Evolutionary conservation across 1,284 basidiomycete species (phyloP), one percentile per base, ranked within the genome.

Genomic region (Hymenochaete sp.): DNA sequence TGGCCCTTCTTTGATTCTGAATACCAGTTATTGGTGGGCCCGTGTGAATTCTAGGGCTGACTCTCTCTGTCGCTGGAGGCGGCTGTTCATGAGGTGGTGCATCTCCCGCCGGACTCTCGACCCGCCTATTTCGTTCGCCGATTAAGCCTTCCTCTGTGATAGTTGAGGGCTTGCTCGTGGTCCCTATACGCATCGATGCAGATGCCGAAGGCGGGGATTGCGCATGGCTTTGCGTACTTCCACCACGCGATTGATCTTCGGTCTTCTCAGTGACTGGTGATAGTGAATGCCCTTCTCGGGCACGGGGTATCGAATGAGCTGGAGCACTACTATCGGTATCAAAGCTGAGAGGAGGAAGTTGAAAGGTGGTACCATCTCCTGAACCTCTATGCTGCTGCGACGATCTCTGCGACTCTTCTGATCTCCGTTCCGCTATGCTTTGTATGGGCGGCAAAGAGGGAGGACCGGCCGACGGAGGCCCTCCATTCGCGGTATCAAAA

Each of bases 331-430:
- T 47, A 8, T 52, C 50, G 48, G 55, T 62, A 32, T 60, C 61
- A 37, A 65, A 64, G 42, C 53, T 55, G 9, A 66, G 53, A 10
- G 61, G 57, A 6, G 66, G 65, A 5, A 67, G 59, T 44, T 64
- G 64, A 42, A 54, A 56, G 13, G 37, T 18, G 24, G 26, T 22
- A 16, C 31, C 33, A 26, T n/a, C 25, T 42, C 13, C 14, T 2
- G 36, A 18, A 13, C 28, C 21, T 18, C 21, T 18, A n/a, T 28
- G 13, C 31, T 31, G 28, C 39, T 39, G 21, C 43, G 25, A 47
- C 18, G 47, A 36, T n/a, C 42, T 50, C 26, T 53, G 47, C 19
- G 44, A 50, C 16, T 46, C 45, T 26, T 48, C 45, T 32, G 25
- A 43, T 31, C 33, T 52, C 10, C 21, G 35, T 43, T 47, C 53